A percentile compares a stretch with the other conserved stretches of the same genome.
Conservation (phyloP, 2,329 filamentous ascomycete species). For the Xylaria sp. region DNA sequence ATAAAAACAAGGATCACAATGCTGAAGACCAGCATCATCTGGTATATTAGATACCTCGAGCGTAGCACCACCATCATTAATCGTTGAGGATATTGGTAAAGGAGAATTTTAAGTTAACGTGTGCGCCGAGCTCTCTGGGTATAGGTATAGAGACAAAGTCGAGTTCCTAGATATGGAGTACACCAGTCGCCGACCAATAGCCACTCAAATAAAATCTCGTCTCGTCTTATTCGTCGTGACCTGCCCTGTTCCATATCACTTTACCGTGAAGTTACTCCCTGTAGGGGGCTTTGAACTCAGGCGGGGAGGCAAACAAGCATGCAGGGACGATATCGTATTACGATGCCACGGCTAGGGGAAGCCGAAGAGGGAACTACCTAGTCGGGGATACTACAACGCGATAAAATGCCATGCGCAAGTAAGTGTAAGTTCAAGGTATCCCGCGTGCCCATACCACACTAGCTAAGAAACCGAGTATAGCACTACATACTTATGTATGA, state of each 20-base stretch:
- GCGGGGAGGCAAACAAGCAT: no score
- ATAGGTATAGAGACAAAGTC: not conserved
- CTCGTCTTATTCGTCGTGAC: not conserved
- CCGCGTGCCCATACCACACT: not conserved
- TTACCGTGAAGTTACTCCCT: not conserved
- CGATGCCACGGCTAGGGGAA: not conserved
- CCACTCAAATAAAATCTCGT: not conserved
- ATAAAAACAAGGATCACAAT: constrained; percentile 35
- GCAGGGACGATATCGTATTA: not conserved
- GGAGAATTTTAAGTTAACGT: not conserved
- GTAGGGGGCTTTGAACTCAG: no score
- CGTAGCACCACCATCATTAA: constrained; percentile 34
- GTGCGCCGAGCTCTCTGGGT: not conserved
- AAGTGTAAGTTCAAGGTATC: not conserved
- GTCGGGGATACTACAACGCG: not conserved
- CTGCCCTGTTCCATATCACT: not conserved
- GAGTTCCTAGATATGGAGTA: not conserved
- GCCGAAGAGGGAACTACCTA: not conserved
- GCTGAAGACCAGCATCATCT: constrained; percentile 33
- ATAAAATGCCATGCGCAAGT: not conserved
- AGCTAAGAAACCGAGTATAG: not conserved
- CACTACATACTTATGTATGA: not conserved
- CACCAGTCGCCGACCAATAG: not conserved
- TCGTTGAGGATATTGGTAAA: not conserved
- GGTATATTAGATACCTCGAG: constrained; percentile 35